Conservation (phyloP, 2,329 filamentous ascomycete species). For the Fusarium zealandicum region DNA sequence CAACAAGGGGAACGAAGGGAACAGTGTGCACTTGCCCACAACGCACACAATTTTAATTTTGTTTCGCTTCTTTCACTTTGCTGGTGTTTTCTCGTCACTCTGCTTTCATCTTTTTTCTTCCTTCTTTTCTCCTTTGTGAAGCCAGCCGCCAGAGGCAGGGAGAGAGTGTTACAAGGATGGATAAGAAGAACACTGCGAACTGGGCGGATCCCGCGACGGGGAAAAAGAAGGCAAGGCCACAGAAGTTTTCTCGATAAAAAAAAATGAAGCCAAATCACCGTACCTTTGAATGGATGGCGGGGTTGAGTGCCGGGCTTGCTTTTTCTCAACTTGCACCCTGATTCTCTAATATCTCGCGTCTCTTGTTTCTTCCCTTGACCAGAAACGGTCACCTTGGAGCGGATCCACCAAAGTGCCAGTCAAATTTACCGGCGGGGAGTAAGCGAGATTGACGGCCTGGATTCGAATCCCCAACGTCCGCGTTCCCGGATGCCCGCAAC, state of each 20-base stretch:
- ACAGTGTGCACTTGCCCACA: constrained; percentile 18
- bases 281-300: constrained; percentile 23
- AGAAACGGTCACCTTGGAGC: constrained; percentile 25
- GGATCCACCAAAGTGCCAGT: constrained; percentile 39
- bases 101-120: constrained; percentile 24
- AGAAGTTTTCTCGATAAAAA: constrained; percentile 18
- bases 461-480: constrained; percentile 39
- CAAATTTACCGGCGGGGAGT: constrained; percentile 46
- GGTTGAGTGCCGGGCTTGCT: constrained; percentile 19
- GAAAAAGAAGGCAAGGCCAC: constrained; percentile 21
- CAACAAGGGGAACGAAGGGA: constrained; percentile 16
- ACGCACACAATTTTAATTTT: constrained; percentile 29
- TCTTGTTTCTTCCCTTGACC: constrained; percentile 19
- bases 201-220: constrained; percentile 15
- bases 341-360: background rate
- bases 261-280: constrained; percentile 11
- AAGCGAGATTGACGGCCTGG: constrained; percentile 48
- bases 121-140: constrained; percentile 21
- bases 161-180: constrained; percentile 15
- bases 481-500: constrained; percentile 39
- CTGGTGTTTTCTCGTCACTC: constrained; percentile 23
- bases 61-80: constrained; percentile 17
- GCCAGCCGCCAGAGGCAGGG: constrained; percentile 33
- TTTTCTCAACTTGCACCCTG: constrained; percentile 15
- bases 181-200: constrained; percentile 10